These are phyloP conservation scores for Chaetomiaceae sp. DNA, from an alignment of 2,329 filamentous ascomycete genomes.

Conservation along the genomic window DNA sequence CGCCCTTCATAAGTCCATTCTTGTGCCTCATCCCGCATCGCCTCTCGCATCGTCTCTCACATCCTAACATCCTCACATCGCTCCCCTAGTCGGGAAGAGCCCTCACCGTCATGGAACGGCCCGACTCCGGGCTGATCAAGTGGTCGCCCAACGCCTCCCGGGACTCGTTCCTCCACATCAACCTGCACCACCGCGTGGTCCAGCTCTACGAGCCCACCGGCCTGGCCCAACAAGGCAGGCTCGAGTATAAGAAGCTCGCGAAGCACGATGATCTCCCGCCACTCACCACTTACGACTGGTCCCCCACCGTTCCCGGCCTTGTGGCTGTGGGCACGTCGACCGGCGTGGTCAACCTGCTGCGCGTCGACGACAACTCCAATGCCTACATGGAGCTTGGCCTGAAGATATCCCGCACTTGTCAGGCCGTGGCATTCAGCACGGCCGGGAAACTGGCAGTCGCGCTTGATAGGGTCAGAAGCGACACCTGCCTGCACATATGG, in stretches of 20 bases:
- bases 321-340: constrained; percentile 71
- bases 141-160: constrained; percentile 58
- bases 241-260: constrained; percentile 53
- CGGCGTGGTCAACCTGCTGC: constrained; percentile 69
- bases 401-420: constrained; percentile 72
- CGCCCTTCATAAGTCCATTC: too few relatives aligned
- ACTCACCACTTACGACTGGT: constrained; percentile 64
- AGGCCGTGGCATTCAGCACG: constrained; percentile 75
- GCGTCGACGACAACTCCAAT: constrained; percentile 66
- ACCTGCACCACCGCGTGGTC: constrained; percentile 57
- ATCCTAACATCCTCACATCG: background rate
- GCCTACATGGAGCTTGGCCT: constrained; percentile 62
- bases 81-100: too few relatives aligned
- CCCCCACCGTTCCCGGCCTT: constrained; percentile 56
- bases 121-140: constrained; percentile 59
- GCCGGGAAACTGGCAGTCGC: constrained; percentile 70
- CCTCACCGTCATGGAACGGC: constrained; percentile 45
- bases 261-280: constrained; percentile 60
- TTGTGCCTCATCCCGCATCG: too few relatives aligned
- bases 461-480: constrained; percentile 74
- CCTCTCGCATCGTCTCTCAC: too few relatives aligned
- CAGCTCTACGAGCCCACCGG: constrained; percentile 60
- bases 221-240: constrained; percentile 50
- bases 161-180: constrained; percentile 61
- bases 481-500: constrained; percentile 78